phyloP scores from a whole-genome alignment of 768 basidiomycete species.

The Fistulinella prunicolor region DNA sequence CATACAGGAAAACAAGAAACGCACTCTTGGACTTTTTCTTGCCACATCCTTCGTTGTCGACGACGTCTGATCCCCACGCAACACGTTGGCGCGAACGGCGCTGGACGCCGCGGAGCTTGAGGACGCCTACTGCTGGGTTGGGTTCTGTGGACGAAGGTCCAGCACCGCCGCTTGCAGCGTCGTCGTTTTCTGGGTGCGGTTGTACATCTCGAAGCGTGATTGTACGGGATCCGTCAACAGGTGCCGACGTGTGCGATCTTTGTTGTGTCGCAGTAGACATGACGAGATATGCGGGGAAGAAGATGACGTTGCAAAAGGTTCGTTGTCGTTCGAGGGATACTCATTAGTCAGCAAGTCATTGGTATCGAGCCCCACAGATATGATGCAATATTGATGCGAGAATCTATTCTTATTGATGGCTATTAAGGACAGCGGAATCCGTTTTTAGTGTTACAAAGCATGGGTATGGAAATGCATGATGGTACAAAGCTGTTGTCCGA shows the following conservation, averaged over 20 bases:
- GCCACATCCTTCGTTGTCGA: constrained; percentile 89
- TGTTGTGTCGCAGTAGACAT: constrained; percentile 26
- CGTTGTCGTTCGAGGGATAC: too few species aligned
- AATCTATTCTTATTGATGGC: constrained; percentile 4
- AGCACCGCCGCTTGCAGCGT: constrained; percentile 10
- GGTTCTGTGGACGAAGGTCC: constrained; percentile 21
- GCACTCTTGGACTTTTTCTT: constrained; percentile 92
- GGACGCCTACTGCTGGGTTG: constrained; percentile 40
- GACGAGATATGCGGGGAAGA: background rate
- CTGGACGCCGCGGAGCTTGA: constrained; percentile 58
- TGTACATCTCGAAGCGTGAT: constrained; percentile 43
- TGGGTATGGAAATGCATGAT: constrained; percentile 24
- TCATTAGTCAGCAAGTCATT: constrained; percentile 23
- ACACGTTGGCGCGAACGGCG: constrained; percentile 53
- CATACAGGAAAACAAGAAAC: constrained; percentile 25
- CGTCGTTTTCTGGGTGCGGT: constrained; percentile 30
- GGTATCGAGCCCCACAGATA: too few species aligned
- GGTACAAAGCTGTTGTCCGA: constrained; percentile 26
- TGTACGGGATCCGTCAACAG: constrained; percentile 53
- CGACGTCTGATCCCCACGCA: constrained; percentile 78
- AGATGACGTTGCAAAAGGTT: background rate
- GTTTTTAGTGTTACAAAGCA: constrained; percentile 25
- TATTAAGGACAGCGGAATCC: constrained; percentile 19
- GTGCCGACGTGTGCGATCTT: constrained; percentile 40
- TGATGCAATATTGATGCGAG: too few species aligned